These are phyloP conservation scores for Cytospora piceicola DNA, from an alignment of 2,329 filamentous ascomycete species.

Conservation along the genomic window DNA sequence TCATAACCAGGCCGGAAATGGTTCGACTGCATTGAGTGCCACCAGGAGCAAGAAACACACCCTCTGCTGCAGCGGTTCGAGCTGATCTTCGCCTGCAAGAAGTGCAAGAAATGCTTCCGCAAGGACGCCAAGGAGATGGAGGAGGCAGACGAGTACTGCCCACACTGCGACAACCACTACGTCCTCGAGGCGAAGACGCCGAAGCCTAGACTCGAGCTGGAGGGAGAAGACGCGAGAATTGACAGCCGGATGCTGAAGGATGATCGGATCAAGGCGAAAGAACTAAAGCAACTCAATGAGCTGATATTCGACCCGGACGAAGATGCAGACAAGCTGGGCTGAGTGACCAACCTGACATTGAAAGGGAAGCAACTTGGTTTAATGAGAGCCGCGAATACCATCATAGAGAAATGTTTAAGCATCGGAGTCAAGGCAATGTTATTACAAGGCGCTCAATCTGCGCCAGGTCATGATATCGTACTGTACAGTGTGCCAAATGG, in stretches of 20 bases:
- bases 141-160: slow-evolving; percentile 97
- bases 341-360: slow-evolving; percentile 35
- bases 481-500: slow-evolving; percentile 28
- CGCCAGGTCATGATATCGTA: slow-evolving; percentile 31
- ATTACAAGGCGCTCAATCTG: slow-evolving; percentile 29
- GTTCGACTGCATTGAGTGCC: slow-evolving; percentile 98
- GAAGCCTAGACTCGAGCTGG: slow-evolving; percentile 80
- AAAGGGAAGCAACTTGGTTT: background rate
- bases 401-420: slow-evolving; percentile 14
- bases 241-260: slow-evolving; percentile 93
- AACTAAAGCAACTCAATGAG: slow-evolving; percentile 51
- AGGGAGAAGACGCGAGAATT: slow-evolving; percentile 86
- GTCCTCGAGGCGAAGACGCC: slow-evolving; percentile 87
- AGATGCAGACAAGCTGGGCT: slow-evolving; percentile 77
- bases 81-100: slow-evolving; percentile 97
- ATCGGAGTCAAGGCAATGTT: slow-evolving; percentile 31
- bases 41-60: slow-evolving; percentile 79
- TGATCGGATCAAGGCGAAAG: slow-evolving; percentile 69
- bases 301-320: slow-evolving; percentile 74
- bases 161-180: slow-evolving; percentile 98
- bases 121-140: slow-evolving; percentile 93
- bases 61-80: slow-evolving; percentile 76
- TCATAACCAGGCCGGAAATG: slow-evolving; percentile 76
- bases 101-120: slow-evolving; percentile 97
- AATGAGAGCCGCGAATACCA: slow-evolving; percentile 20